These are phyloP conservation scores for Chlorophyllum brunneum DNA, from an alignment of 768 basidiomycete genomes.

Conservation along the genomic window DNA sequence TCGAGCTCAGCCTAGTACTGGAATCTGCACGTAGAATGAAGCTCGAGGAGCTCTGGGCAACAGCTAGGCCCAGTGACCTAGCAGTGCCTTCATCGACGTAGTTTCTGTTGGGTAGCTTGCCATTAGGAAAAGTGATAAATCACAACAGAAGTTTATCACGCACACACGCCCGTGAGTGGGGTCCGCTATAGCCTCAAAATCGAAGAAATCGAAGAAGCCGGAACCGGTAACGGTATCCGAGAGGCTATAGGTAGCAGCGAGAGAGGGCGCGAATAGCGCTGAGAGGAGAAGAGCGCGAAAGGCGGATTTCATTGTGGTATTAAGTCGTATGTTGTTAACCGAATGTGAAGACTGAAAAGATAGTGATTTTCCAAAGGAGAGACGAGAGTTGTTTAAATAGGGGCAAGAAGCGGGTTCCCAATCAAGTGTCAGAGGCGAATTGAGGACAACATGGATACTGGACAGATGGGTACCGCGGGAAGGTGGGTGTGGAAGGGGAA, in stretches of 20 bases:
- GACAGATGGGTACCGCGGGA: neutral
- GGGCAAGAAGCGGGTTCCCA: too few relatives aligned
- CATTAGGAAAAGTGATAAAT: neutral
- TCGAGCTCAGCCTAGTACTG: constrained; percentile 39
- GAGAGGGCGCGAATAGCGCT: neutral
- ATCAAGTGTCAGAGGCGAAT: neutral
- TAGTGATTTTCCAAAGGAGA: neutral
- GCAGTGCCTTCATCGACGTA: constrained; percentile 40
- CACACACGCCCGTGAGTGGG: constrained; percentile 66
- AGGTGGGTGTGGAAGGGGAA: neutral
- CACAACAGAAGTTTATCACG: constrained; percentile 17
- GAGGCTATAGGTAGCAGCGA: constrained; percentile 28
- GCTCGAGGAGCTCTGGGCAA: constrained; percentile 34
- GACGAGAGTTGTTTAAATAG: neutral
- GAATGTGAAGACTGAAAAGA: neutral
- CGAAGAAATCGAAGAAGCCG: constrained; percentile 46
- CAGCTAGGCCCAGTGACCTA: constrained; percentile 47
- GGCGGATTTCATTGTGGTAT: neutral
- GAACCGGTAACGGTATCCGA: constrained; percentile 39
- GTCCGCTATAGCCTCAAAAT: constrained; percentile 45
- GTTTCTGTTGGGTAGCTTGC: constrained; percentile 23
- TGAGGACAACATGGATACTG: neutral
- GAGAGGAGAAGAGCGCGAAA: constrained; percentile 1
- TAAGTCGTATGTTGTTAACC: neutral
- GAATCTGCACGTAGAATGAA: constrained; percentile 53